These are phyloP conservation scores for Neurospora sp. DNA, from an alignment of 495 filamentous ascomycete genomes.

Conservation along the genomic window DNA sequence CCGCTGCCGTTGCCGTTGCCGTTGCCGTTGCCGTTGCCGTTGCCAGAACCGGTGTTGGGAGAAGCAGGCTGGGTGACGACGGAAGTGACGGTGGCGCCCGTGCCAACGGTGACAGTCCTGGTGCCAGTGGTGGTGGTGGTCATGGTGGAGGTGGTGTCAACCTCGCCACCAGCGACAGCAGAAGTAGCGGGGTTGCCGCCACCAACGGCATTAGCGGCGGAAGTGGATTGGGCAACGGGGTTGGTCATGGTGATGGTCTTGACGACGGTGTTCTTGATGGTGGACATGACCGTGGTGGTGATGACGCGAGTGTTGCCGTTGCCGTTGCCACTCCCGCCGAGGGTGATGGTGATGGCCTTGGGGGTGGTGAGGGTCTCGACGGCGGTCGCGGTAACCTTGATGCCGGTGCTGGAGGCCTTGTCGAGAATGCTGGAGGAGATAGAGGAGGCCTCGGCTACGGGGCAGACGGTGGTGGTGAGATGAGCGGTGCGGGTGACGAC, in stretches of 20 bases:
- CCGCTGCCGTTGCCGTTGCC: neutral
- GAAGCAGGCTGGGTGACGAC: slow-evolving; percentile 7
- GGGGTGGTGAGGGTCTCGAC: slow-evolving; percentile 17
- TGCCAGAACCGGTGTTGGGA: slow-evolving; percentile 10
- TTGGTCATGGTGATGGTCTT: slow-evolving; percentile 13
- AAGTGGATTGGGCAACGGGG: slow-evolving; percentile 6
- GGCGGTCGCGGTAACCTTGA: slow-evolving; percentile 5
- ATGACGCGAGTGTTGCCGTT: slow-evolving; percentile 14
- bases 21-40: slow-evolving; percentile 15
- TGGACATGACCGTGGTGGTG: slow-evolving; percentile 30
- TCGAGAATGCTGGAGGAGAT: slow-evolving; percentile 29
- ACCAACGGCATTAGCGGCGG: slow-evolving; percentile 21
- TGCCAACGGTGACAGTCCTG: slow-evolving; percentile 27
- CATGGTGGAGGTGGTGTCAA: slow-evolving; percentile 8
- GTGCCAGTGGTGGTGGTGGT: slow-evolving; percentile 32
- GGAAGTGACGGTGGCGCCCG: slow-evolving; percentile 6
- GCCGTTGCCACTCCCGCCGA: slow-evolving; percentile 28
- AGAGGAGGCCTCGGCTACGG: slow-evolving; percentile 29
- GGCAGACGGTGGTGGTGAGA: slow-evolving; percentile 36
- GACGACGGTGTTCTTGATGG: slow-evolving; percentile 14
- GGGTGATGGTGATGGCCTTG: slow-evolving; percentile 23
- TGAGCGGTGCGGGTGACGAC: slow-evolving; percentile 35
- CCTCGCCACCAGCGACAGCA: neutral
- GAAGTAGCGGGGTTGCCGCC: slow-evolving; percentile 2
- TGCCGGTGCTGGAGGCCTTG: slow-evolving; percentile 23